These are phyloP conservation scores for Epicoccum sorghinum DNA, from an alignment of 2,329 filamentous ascomycete genomes.

Conservation along the genomic window DNA sequence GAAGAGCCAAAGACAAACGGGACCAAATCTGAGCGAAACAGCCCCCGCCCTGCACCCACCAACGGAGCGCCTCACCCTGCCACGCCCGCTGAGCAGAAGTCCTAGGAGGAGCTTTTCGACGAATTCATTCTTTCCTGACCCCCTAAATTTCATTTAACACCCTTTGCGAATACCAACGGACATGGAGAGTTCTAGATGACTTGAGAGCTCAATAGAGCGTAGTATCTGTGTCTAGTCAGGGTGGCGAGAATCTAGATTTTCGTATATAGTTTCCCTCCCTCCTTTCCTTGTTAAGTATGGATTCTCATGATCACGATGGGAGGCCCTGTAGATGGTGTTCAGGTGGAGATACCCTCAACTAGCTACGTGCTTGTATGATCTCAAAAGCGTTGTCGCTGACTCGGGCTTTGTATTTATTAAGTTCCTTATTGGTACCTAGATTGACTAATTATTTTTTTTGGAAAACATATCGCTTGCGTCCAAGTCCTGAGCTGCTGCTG, in stretches of 20 bases:
- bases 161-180: background rate
- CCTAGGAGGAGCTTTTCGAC: slow-evolving; percentile 19
- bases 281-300: background rate
- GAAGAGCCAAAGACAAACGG: slow-evolving; percentile 73
- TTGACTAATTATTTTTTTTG: background rate
- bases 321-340: slow-evolving; percentile 16
- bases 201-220: background rate
- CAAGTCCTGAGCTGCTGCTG: background rate
- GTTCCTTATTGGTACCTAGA: background rate
- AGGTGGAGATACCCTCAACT: slow-evolving; percentile 19
- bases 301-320: slow-evolving; percentile 3
- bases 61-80: slow-evolving; percentile 44
- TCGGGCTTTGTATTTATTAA: slow-evolving; percentile 9
- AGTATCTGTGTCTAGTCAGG: background rate
- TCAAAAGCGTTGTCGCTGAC: slow-evolving; percentile 7
- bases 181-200: background rate
- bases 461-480: too few species aligned
- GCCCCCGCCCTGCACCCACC: slow-evolving; percentile 46
- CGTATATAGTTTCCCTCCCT: slow-evolving; percentile 6
- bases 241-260: background rate
- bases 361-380: slow-evolving; percentile 15
- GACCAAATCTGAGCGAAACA: slow-evolving; percentile 53
- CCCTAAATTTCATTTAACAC: background rate
- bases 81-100: slow-evolving; percentile 46
- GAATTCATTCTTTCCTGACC: background rate